Evolutionary conservation across 164 flowering plant genomes (phyloP).

Genomic region (Paratinospora sagittata): DNA sequence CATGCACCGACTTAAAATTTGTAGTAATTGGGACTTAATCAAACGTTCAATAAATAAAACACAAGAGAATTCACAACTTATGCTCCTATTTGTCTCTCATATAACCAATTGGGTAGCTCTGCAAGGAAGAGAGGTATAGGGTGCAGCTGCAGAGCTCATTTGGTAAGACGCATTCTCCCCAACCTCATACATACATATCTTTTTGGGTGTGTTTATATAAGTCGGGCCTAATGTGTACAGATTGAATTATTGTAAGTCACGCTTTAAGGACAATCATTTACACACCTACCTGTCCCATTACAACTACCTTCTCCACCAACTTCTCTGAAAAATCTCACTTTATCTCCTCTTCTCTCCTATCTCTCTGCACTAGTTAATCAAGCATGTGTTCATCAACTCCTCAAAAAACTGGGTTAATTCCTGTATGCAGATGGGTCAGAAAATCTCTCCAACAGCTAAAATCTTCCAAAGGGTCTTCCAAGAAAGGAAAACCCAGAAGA

Average conservation of each 20-base stretch:
- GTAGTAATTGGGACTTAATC: too few relatives aligned
- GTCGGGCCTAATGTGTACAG: slow-evolving; percentile 3
- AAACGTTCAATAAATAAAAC: too few relatives aligned
- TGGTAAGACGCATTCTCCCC: too few relatives aligned
- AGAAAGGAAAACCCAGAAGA: slow-evolving; percentile 20
- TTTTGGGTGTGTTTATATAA: too few relatives aligned
- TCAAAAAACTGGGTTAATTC: slow-evolving; percentile 16
- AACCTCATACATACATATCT: too few relatives aligned
- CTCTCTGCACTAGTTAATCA: background rate
- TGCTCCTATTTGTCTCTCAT: too few relatives aligned
- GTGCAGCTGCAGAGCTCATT: too few relatives aligned
- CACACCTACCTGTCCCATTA: background rate
- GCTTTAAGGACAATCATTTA: slow-evolving; percentile 5
- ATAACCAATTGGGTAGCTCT: too few relatives aligned
- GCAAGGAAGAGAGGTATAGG: background rate
- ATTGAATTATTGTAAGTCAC: slow-evolving; percentile 27
- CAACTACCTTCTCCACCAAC: background rate
- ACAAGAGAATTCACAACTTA: too few relatives aligned
- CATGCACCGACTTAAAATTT: too few relatives aligned
- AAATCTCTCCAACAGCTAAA: slow-evolving; percentile 14
- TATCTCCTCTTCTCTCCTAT: slow-evolving; percentile 6
- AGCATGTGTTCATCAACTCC: slow-evolving; percentile 26
- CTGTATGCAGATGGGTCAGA: slow-evolving; percentile 19
- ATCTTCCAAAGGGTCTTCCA: slow-evolving; percentile 13
- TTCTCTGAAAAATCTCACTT: background rate